Evolutionary conservation across 2,329 filamentous ascomycete genomes (phyloP), one percentile per base, ranked within the genome.

Genomic region (Phialocephala subalpina): DNA sequence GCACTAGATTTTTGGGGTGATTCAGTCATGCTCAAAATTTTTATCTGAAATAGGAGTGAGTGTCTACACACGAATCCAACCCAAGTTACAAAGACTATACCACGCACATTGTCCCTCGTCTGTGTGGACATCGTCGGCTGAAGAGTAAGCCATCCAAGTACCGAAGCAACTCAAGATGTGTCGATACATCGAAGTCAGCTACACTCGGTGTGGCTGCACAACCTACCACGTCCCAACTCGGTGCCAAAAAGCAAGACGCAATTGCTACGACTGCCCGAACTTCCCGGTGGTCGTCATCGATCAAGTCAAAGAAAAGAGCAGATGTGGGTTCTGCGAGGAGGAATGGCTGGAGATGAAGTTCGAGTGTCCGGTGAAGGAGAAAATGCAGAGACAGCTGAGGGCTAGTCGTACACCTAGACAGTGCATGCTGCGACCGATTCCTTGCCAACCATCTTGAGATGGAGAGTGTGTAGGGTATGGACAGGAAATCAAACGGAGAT

Each of bases 291-390:
- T 18, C 27, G n/a, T 1, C 5, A 2, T 49, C 45, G 6, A 25
- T 22, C 22, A 33, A 27, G 25, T 18, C 49, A 29, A 53, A 11
- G 49, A 53, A 9, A 18, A 53, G 3, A 25, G 12, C 4, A 27
- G 49, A 14, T 53, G 49, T 33, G 49, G 49, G 16, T 53, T 53
- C 22, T 53, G 49, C 18, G 6, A 53, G 16, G 49, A 53, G 16
- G 49, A 7, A 2, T 53, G 27, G 22, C 25, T 29, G 25, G 49
- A 53, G 49, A 29, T 9, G 25, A 27, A 53, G 49, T 11, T 53
- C 2, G 45, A 49, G n/a, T 22, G 12, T 18, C 9, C 25, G 12
- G 47, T 29, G 22, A 33, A 18, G 14, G 14, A 18, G 9, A 3
- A 52, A n/a, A 4, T 16, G 4, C 38, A 42, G 18, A n/a, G 4